phyloP scores from a whole-genome alignment of 345 rosid species.

The Dipteronia sinensis region DNA sequence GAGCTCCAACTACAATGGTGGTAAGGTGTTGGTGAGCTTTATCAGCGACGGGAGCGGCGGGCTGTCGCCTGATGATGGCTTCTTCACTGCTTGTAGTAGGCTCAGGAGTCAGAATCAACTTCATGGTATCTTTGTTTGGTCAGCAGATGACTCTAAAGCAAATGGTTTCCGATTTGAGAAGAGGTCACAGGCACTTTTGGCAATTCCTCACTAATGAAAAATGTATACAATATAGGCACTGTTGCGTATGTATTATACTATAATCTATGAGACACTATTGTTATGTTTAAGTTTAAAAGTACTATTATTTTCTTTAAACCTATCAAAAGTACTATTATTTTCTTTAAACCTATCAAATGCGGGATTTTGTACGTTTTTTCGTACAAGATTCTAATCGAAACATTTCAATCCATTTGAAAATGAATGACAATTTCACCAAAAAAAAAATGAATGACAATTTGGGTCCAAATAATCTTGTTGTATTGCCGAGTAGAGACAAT shows the following conservation, averaged over 20 bases:
- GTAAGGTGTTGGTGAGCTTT: constrained; percentile 34
- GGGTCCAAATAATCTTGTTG: too few relatives aligned
- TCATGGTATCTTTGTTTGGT: constrained; percentile 45
- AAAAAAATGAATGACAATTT: too few relatives aligned
- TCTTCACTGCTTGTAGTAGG: constrained; percentile 38
- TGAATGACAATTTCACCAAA: too few relatives aligned
- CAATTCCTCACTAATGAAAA: constrained; percentile 24
- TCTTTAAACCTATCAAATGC: not conserved
- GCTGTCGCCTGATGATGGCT: constrained; percentile 33
- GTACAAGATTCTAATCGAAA: too few relatives aligned
- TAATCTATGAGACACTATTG: not conserved
- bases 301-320: too few relatives aligned
- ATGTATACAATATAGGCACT: not conserved
- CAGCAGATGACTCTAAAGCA: constrained; percentile 41
- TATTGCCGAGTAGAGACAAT: too few relatives aligned
- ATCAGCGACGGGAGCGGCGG: constrained; percentile 35
- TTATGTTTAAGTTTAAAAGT: not conserved
- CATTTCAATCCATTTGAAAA: not conserved
- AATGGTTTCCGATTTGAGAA: constrained; percentile 34
- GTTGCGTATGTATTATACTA: not conserved
- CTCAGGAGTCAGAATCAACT: constrained; percentile 33
- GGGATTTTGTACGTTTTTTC: too few relatives aligned
- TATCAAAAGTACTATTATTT: not conserved
- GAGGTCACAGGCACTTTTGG: constrained; percentile 36
- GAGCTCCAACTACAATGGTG: constrained; percentile 32